Evolutionary conservation across 2,329 filamentous ascomycete genomes (phyloP).

Genomic region (Botrytis paeoniae): DNA sequence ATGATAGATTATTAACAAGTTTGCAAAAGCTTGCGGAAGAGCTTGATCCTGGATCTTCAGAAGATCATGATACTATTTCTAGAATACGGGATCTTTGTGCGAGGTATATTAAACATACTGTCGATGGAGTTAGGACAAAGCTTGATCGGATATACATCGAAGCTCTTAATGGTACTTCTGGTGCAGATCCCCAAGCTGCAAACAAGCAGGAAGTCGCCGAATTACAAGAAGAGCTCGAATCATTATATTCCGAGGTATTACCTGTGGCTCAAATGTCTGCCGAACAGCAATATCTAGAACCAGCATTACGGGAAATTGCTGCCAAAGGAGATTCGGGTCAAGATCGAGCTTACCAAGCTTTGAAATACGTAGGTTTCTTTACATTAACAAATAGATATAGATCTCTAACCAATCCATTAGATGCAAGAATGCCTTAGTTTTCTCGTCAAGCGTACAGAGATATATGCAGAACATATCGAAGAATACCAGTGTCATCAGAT

Average conservation of each 20-base stretch:
- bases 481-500: slow-evolving; percentile 48
- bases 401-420: slow-evolving; percentile 36
- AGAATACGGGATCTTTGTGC: slow-evolving; percentile 58
- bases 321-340: slow-evolving; percentile 45
- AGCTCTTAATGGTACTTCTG: slow-evolving; percentile 38
- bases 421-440: slow-evolving; percentile 52
- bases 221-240: slow-evolving; percentile 64
- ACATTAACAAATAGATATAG: neutral
- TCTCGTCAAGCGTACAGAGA: slow-evolving; percentile 47
- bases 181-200: slow-evolving; percentile 17
- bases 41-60: slow-evolving; percentile 51
- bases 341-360: slow-evolving; percentile 46
- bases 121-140: slow-evolving; percentile 52
- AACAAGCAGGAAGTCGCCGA: slow-evolving; percentile 44
- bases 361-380: slow-evolving; percentile 48
- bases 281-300: slow-evolving; percentile 64
- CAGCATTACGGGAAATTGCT: slow-evolving; percentile 50
- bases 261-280: slow-evolving; percentile 69
- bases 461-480: slow-evolving; percentile 44
- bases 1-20: slow-evolving; percentile 63
- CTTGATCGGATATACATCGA: slow-evolving; percentile 57
- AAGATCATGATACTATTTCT: slow-evolving; percentile 52
- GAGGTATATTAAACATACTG: slow-evolving; percentile 55
- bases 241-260: slow-evolving; percentile 65
- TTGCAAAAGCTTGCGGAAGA: slow-evolving; percentile 65